Percentiles rank a stretch among this genome's conserved stretches.
Conservation (phyloP, 2,329 filamentous ascomycete genomes). For the Simplicillium aogashimaense region DNA sequence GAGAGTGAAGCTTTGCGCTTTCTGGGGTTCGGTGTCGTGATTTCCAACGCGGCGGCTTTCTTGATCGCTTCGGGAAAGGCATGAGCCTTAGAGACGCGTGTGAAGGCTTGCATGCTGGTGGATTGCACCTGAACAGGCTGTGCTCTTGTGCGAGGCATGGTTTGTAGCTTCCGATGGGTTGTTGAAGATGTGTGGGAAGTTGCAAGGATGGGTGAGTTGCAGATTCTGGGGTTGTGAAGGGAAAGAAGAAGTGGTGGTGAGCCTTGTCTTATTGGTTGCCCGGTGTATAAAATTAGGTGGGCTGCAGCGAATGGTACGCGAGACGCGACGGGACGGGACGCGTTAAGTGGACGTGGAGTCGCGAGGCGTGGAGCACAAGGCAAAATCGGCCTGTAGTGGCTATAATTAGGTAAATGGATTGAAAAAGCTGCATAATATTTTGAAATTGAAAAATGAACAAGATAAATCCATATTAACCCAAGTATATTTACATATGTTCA, state of each 20-base stretch:
- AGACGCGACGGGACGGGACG: no score
- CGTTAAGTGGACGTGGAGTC: no score
- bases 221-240: neutral
- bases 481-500: no score
- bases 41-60: no score
- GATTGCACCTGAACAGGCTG: constrained; percentile 10
- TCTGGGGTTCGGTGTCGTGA: constrained; percentile 10
- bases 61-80: constrained; percentile 9
- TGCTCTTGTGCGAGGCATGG: constrained; percentile 10
- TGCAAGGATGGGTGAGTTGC: neutral
- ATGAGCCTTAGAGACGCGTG: constrained; percentile 35
- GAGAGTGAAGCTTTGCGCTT: constrained; percentile 26
- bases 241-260: neutral
- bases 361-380: no score
- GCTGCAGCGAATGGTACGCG: neutral
- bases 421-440: no score
- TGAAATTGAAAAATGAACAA: no score
- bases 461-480: no score
- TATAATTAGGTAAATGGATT: no score
- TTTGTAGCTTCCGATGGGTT: constrained; percentile 8
- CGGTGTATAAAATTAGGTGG: neutral
- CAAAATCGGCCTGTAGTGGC: no score
- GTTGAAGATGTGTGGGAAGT: no score
- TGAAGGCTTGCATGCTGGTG: constrained; percentile 29
- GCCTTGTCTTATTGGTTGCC: neutral